Evolutionary conservation across 805 yeast species (phyloP), one percentile per base, ranked within the genome.

Genomic region (Pachysolen tannophilus): DNA sequence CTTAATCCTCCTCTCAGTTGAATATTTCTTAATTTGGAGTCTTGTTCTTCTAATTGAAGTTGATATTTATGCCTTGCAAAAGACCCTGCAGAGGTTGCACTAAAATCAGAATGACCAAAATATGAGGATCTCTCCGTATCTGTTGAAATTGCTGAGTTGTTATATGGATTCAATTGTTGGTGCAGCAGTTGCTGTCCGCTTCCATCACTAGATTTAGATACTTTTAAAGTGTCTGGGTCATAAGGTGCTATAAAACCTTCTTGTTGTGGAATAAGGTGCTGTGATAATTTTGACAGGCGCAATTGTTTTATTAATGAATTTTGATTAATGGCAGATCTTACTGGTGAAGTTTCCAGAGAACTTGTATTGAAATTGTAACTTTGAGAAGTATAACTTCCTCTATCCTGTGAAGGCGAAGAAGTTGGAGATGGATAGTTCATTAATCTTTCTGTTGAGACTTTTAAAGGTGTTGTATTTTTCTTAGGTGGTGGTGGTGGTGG

Each of bases 71-170:
- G 94, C 49, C 94, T 70, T 30, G 78, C 76, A 39, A 77, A 76
- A 20, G 94, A 82, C 0, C 94, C 94, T 1, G 95, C 94, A 43
- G 92, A 80, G 0, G 95, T 82, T 4, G 95, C 95, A 59, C 92
- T 82, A 42, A 82, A 69, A 52, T 83, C 92, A 24, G 87, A 78
- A 36, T 64, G 66, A 2, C 71, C 69, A 49, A 73, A 60, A 34
- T 63, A 66, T 10, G 72, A 66, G 1, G 76, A 55, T 18, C 53
- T 45, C 29, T 50, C 58, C 8, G 60, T 55, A 28, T 58, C 58
- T 2, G 60, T 56, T 8, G 63, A 60, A 9, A 48, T 40, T 5
- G 56, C 47, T 4, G 60, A 57, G 18, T 54, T 43, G 37, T 55
- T 23, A 23, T 23, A 14, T 11, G 10, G 13, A 23, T 23, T 23